phyloP scores from a whole-genome alignment of 2,329 filamentous ascomycete genomes.

The Tolypocladium paradoxum region DNA sequence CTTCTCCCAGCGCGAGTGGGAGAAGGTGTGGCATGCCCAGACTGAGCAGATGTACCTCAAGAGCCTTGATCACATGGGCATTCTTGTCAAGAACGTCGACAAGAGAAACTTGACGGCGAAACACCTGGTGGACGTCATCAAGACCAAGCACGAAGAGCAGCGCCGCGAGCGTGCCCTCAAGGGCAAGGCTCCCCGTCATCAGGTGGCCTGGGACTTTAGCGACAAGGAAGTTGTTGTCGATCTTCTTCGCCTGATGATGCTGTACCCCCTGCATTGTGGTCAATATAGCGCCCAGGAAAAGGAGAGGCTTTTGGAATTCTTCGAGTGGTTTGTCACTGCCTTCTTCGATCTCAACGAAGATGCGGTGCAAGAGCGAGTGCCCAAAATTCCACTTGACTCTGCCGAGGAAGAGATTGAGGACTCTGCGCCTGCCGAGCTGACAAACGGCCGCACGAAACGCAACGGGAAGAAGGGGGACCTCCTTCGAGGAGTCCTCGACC shows the following conservation, averaged over 20 bases:
- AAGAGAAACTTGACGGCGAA: constrained; percentile 89
- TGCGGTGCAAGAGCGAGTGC: constrained; percentile 53
- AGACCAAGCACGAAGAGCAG: constrained; percentile 86
- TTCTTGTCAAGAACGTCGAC: constrained; percentile 76
- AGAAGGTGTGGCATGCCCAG: constrained; percentile 96
- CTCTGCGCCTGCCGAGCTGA: constrained; percentile 57
- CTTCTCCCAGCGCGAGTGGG: constrained; percentile 93
- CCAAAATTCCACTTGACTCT: constrained; percentile 58
- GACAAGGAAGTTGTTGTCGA: constrained; percentile 59
- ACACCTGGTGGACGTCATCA: constrained; percentile 80
- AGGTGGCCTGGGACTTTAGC: constrained; percentile 65
- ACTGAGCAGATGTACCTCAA: constrained; percentile 92
- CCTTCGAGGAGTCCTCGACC: constrained; percentile 78
- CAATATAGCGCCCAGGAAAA: constrained; percentile 64
- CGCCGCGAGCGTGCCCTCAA: constrained; percentile 58
- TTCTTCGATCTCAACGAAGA: constrained; percentile 71
- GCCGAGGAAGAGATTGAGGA: constrained; percentile 73
- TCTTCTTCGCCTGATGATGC: constrained; percentile 49
- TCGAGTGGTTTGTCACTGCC: constrained; percentile 62
- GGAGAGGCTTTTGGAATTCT: constrained; percentile 62
- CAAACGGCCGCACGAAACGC: constrained; percentile 57
- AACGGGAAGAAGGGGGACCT: constrained; percentile 71
- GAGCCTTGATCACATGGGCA: constrained; percentile 93
- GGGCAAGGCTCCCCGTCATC: constrained; percentile 52
- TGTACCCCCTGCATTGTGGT: constrained; percentile 56